Evolutionary conservation across 345 rosid genomes (phyloP).

Genomic region (Triadica sebifera): DNA sequence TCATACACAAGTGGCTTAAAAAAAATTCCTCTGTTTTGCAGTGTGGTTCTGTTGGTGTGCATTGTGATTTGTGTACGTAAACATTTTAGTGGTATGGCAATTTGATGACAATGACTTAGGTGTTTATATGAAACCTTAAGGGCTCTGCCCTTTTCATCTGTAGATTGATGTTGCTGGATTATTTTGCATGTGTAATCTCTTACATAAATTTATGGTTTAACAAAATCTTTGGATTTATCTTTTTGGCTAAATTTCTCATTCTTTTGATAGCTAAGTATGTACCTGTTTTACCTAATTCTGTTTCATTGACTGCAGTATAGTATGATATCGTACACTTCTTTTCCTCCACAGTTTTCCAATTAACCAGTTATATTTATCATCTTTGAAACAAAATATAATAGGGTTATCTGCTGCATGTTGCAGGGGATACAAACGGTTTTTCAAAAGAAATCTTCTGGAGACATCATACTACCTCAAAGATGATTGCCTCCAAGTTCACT

Average conservation of each 20-base stretch:
- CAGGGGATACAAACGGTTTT: constrained; percentile 91
- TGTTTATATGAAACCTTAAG: neutral
- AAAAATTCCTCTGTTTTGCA: neutral
- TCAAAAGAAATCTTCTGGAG: constrained; percentile 44
- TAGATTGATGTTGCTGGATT: neutral
- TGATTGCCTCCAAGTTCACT: constrained; percentile 17
- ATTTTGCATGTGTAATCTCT: neutral
- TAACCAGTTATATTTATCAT: neutral
- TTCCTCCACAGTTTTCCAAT: neutral
- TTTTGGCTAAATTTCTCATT: neutral
- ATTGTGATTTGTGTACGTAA: neutral
- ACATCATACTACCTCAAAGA: constrained; percentile 27
- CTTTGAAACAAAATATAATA: neutral
- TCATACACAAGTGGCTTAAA: neutral
- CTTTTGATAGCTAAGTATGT: neutral
- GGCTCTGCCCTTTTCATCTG: neutral
- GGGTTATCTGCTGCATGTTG: constrained; percentile 25
- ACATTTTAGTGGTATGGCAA: neutral
- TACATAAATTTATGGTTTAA: neutral
- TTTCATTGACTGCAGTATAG: neutral
- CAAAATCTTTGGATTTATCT: neutral
- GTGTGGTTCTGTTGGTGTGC: neutral
- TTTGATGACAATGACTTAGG: neutral
- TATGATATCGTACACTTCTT: neutral
- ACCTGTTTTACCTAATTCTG: neutral